Base-by-base conservation (phyloP, 371 early-diverging fungal species). In the Circinella umbellata region DNA sequence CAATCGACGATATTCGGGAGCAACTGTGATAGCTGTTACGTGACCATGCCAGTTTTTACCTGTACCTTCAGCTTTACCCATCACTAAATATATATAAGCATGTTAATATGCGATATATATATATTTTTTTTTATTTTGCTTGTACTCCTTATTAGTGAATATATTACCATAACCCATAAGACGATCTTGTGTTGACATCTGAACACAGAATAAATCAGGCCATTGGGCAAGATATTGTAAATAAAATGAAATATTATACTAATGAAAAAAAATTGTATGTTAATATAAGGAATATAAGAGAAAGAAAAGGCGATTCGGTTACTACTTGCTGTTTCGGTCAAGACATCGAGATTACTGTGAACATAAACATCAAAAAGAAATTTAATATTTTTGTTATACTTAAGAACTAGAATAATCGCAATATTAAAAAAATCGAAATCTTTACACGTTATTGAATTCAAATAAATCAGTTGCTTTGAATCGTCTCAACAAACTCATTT, bases 11-110 rank as follows among this genome's bases (percentile, higher is more conserved):
- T 91, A 96, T 72, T 95, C 93, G n/a, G 99, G 98, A 0, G 96
- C 93, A 0, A 99, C 97, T 3, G 98, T 98, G 42, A 99, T 86
- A 7, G 99, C 99, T 6, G 99, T 98, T 55, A 99, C 97, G 78
- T 99, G 99, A 1, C 98, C 97, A 74, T 99, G 99, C 98, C 98
- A 99, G 39, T 93, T 90, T 66, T 88, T 89, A 36, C 89, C 92
- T 3, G 80, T 84, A 57, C 98, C 99, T 78, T 99, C 99, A 10
- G 95, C 94, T 73, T 99, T 99, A 20, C 98, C 98, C 95, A 99
- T 95, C 48, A 97, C 94, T 91, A 68, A 75, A 27, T 27, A 27
- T 48, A 61, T 62, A 11, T n/a, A 47, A 59, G 57, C 27, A 27
- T 27, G 0, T 27, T 27, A 27, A 27, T 27, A 27, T 27, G 27